These are phyloP conservation scores for Gossypium turneri DNA, from an alignment of 345 rosid genomes.

Conservation along the genomic window DNA sequence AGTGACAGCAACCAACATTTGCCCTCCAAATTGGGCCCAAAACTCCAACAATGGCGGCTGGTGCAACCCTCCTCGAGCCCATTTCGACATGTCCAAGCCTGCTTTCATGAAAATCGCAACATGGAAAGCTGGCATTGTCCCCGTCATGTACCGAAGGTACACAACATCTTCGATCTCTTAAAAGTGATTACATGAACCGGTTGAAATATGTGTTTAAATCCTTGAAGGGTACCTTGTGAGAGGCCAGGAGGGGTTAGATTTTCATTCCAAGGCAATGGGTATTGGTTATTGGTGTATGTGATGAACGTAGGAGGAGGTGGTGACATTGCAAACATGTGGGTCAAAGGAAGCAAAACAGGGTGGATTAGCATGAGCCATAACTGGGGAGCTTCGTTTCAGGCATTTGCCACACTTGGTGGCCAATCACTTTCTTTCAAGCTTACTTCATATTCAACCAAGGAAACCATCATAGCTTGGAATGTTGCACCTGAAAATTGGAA, in stretches of 20 bases:
- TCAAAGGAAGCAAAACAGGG: constrained; percentile 61
- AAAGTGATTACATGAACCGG: background rate
- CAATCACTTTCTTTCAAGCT: constrained; percentile 72
- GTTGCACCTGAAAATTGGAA: constrained; percentile 65
- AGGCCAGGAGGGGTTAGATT: constrained; percentile 40
- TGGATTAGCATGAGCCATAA: constrained; percentile 91
- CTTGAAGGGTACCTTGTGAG: constrained; percentile 46
- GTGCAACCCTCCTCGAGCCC: constrained; percentile 84
- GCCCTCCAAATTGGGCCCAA: constrained; percentile 72
- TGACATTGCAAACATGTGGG: constrained; percentile 47
- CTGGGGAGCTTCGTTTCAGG: constrained; percentile 94
- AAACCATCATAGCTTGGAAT: constrained; percentile 61
- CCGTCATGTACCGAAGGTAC: constrained; percentile 66
- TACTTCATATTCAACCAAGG: constrained; percentile 53
- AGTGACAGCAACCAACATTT: constrained; percentile 75
- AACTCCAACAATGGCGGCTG: constrained; percentile 71
- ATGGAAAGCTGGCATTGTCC: constrained; percentile 79
- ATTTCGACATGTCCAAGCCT: constrained; percentile 82
- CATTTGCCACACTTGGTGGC: constrained; percentile 63
- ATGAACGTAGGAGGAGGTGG: constrained; percentile 79
- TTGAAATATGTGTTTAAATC: too few relatives aligned
- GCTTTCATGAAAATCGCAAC: constrained; percentile 77
- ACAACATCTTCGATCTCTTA: background rate
- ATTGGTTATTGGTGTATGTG: constrained; percentile 59
- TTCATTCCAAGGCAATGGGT: constrained; percentile 46